These are phyloP conservation scores for Trametes coccinea DNA, from an alignment of 768 basidiomycete genomes.

Conservation along the genomic window DNA sequence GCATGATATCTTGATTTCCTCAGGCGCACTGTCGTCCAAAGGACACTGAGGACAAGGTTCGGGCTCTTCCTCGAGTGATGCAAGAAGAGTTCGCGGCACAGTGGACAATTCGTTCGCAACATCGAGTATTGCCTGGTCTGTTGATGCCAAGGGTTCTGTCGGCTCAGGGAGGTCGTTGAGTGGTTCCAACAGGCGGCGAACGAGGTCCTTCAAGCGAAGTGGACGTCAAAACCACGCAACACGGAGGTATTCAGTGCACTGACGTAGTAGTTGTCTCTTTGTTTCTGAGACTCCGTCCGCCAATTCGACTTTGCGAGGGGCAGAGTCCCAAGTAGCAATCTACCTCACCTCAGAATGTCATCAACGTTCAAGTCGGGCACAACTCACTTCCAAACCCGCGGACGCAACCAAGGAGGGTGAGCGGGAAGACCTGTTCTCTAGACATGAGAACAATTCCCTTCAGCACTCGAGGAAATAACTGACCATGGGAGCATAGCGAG, in stretches of 20 bases:
- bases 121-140: slow-evolving; percentile 51
- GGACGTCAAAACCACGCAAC: slow-evolving; percentile 7
- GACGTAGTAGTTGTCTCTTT: slow-evolving; percentile 75
- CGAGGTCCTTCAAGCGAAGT: slow-evolving; percentile 55
- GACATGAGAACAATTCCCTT: background rate
- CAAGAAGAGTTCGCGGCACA: slow-evolving; percentile 52
- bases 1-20: slow-evolving; percentile 48
- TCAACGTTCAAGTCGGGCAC: background rate
- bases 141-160: slow-evolving; percentile 37
- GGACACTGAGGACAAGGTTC: slow-evolving; percentile 49
- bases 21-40: slow-evolving; percentile 47
- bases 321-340: slow-evolving; percentile 60
- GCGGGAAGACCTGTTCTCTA: slow-evolving; percentile 61
- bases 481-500: slow-evolving; percentile 62
- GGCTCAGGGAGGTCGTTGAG: slow-evolving; percentile 47
- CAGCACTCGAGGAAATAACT: slow-evolving; percentile 23
- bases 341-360: slow-evolving; percentile 36
- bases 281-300: slow-evolving; percentile 56
- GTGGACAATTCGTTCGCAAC: slow-evolving; percentile 57
- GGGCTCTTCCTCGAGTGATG: slow-evolving; percentile 52
- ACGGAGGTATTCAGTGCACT: slow-evolving; percentile 25
- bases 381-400: slow-evolving; percentile 75
- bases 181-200: slow-evolving; percentile 61
- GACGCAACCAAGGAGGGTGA: slow-evolving; percentile 73
- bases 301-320: slow-evolving; percentile 58